These are phyloP conservation scores for Exophiala spinifera DNA, from an alignment of 2,329 filamentous ascomycete species.

Conservation along the genomic window DNA sequence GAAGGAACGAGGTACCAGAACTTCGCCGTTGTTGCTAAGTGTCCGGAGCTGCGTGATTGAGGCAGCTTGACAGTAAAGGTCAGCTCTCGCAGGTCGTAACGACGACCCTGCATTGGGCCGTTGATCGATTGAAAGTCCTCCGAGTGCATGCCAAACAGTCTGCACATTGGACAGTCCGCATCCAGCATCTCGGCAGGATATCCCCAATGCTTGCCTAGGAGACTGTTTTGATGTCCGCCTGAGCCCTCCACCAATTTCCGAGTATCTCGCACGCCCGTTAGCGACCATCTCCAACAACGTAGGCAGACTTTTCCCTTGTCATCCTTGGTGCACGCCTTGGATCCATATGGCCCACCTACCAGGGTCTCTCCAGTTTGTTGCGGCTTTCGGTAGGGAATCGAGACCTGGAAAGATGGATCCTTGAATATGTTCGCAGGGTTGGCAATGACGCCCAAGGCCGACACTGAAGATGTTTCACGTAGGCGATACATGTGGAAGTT, in stretches of 20 bases:
- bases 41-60: not conserved
- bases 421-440: not conserved
- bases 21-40: not conserved
- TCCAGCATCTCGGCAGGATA: slow-evolving; percentile 1
- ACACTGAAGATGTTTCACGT: not conserved
- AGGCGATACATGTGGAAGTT: not conserved
- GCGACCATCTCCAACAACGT: slow-evolving; percentile 6
- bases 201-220: slow-evolving; percentile 1
- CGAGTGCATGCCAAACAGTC: slow-evolving; percentile 6
- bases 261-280: not conserved
- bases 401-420: not conserved
- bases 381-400: not conserved
- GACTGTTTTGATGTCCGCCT: not conserved
- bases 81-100: slow-evolving; percentile 3
- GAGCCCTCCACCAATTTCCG: not conserved
- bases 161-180: slow-evolving; percentile 4
- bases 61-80: not conserved
- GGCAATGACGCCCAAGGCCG: not conserved
- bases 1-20: slow-evolving; percentile 8
- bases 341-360: not conserved
- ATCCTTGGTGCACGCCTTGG: not conserved
- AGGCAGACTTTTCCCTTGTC: slow-evolving; percentile 1
- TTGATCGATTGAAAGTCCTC: slow-evolving; percentile 4
- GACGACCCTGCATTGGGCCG: slow-evolving; percentile 4
- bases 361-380: not conserved